Evolutionary conservation across 2,329 filamentous ascomycete genomes (phyloP).

Genomic region (Paecilomyces variotii): DNA sequence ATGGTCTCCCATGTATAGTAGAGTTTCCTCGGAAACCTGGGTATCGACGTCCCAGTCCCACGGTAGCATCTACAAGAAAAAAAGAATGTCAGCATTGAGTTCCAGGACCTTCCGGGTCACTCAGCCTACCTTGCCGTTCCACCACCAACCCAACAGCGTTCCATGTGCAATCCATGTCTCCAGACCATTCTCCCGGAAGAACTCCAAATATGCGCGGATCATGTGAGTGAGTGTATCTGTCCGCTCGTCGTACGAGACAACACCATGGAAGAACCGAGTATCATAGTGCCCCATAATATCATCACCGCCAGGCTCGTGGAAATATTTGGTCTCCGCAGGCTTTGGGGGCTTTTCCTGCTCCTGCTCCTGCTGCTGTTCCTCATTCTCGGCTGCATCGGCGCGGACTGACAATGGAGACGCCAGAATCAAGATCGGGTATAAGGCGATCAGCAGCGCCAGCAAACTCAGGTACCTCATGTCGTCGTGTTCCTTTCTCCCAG

Average conservation of each 20-base stretch:
- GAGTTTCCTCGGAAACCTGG: conserved; percentile 61
- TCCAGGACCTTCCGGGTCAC: not conserved
- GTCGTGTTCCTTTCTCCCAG: not conserved
- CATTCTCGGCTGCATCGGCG: not conserved
- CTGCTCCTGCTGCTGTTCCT: not conserved
- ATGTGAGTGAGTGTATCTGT: conserved; percentile 60
- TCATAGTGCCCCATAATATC: conserved; percentile 66
- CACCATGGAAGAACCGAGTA: conserved; percentile 57
- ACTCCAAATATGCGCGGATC: conserved; percentile 64
- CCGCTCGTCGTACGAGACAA: conserved; percentile 59
- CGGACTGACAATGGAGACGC: not conserved
- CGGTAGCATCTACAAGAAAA: conserved; percentile 53
- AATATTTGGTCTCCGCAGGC: conserved; percentile 48
- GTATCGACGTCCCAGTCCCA: conserved; percentile 84
- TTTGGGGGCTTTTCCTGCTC: not conserved
- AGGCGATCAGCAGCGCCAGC: not conserved
- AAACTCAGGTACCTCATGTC: not conserved
- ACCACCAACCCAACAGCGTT: conserved; percentile 81
- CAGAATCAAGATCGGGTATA: not conserved
- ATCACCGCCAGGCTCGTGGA: conserved; percentile 55
- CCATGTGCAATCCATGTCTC: conserved; percentile 87
- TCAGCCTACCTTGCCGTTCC: conserved; percentile 57
- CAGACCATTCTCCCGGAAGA: conserved; percentile 55
- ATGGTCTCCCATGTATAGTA: conserved; percentile 56
- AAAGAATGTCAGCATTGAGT: conserved; percentile 1